Conservation (phyloP, 371 early-diverging fungal genomes). For the Dichotomocladium elegans region DNA sequence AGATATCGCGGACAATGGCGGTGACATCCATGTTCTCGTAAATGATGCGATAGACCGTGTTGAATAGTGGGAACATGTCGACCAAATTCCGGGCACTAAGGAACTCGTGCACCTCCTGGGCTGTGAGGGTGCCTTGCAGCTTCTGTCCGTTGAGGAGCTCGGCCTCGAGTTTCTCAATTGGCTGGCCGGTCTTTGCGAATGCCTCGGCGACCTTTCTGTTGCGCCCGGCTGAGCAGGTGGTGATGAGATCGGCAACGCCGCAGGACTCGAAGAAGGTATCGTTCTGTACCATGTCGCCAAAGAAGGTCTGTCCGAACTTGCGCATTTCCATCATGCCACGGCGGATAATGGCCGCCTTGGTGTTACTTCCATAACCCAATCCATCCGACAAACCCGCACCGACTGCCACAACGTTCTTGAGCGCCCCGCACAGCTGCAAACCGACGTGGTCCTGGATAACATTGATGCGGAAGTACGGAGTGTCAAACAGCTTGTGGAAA, state of each 20-base stretch:
- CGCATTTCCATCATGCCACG: conserved; percentile 96
- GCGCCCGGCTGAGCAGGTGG: conserved; percentile 95
- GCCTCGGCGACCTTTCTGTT: conserved; percentile 94
- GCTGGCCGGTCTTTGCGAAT: conserved; percentile 78
- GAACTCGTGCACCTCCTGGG: conserved; percentile 85
- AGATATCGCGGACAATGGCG: conserved; percentile 57
- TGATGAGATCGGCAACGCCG: conserved; percentile 90
- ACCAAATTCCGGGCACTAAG: conserved; percentile 59
- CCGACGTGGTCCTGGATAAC: conserved; percentile 85
- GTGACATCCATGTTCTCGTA: conserved; percentile 63
- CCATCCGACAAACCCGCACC: conserved; percentile 98
- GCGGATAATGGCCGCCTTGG: conserved; percentile 96
- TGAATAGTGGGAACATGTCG: conserved; percentile 81
- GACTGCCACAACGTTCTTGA: conserved; percentile 98
- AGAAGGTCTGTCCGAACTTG: conserved; percentile 84
- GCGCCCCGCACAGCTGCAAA: conserved; percentile 96
- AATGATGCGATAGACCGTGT: conserved; percentile 83
- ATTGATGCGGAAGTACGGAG: conserved; percentile 83
- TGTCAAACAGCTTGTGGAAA: conserved; percentile 82
- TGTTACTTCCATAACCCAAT: conserved; percentile 85
- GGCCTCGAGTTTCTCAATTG: conserved; percentile 85
- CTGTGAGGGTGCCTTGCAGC: conserved; percentile 95
- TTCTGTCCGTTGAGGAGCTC: conserved; percentile 97
- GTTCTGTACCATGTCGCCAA: conserved; percentile 67
- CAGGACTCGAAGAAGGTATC: conserved; percentile 96